phyloP scores from a whole-genome alignment of 441 rosid genomes.

The Viola pubescens region DNA sequence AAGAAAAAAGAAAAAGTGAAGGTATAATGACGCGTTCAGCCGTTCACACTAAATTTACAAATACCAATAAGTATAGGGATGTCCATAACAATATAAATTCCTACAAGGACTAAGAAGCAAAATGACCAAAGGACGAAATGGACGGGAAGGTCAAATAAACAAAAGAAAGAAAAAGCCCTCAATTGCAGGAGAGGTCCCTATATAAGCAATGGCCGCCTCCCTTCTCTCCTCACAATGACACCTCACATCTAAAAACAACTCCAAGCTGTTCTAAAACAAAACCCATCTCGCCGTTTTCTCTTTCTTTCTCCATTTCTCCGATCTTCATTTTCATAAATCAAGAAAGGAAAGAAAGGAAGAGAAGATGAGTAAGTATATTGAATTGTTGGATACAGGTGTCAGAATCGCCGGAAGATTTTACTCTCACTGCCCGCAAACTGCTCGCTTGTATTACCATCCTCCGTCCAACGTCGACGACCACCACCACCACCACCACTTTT shows the following conservation, averaged over 20 bases:
- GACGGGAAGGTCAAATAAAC: not conserved
- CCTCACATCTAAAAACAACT: not conserved
- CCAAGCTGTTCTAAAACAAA: not conserved
- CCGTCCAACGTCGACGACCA: constrained; percentile 30
- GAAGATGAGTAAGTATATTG: constrained; percentile 38
- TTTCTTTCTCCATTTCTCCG: not conserved
- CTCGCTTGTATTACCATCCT: constrained; percentile 50
- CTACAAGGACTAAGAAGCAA: not conserved
- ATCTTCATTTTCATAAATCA: not conserved
- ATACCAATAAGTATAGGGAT: no score
- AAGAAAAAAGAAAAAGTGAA: no score
- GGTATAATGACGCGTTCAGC: no score
- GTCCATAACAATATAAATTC: not conserved
- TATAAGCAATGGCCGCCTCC: constrained; percentile 1
- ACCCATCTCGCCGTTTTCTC: not conserved
- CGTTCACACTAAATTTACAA: no score
- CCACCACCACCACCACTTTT: not conserved
- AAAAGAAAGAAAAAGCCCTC: constrained; percentile 2
- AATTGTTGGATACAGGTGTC: constrained; percentile 34
- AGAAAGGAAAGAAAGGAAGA: not conserved
- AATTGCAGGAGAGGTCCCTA: not conserved
- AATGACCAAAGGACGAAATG: not conserved
- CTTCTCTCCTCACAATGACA: not conserved
- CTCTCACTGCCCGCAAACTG: constrained; percentile 55
- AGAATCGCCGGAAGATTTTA: constrained; percentile 45